Evolutionary conservation across 2,329 filamentous ascomycete genomes (phyloP).

Genomic region (Raffaelea deltoideospora): DNA sequence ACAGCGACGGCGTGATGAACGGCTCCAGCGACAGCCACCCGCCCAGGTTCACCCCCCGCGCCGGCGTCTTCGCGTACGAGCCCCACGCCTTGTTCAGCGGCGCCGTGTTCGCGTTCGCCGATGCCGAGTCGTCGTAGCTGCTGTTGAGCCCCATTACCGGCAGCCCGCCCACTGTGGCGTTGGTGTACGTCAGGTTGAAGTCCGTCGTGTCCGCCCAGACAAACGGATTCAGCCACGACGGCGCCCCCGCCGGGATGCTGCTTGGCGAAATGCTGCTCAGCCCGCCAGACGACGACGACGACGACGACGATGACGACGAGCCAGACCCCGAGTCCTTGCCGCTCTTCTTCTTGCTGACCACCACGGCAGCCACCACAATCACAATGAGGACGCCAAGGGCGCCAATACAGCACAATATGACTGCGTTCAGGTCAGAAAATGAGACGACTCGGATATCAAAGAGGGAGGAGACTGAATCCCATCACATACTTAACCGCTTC

Average conservation of each 20-base stretch:
- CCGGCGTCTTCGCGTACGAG: slow-evolving; percentile 61
- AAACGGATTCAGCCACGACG: slow-evolving; percentile 76
- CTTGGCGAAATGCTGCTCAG: slow-evolving; percentile 37
- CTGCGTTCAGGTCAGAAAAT: too few relatives aligned
- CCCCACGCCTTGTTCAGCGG: slow-evolving; percentile 62
- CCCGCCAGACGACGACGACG: slow-evolving; percentile 22
- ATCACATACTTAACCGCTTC: background rate
- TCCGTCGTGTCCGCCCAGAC: slow-evolving; percentile 80
- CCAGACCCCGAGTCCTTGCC: slow-evolving; percentile 8
- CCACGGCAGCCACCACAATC: slow-evolving; percentile 51
- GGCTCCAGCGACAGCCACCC: slow-evolving; percentile 92
- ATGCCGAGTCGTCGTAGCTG: slow-evolving; percentile 69
- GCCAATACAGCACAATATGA: slow-evolving; percentile 36
- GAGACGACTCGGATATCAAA: too few relatives aligned
- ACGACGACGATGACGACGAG: slow-evolving; percentile 13
- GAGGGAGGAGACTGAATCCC: too few relatives aligned
- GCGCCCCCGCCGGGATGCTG: slow-evolving; percentile 46
- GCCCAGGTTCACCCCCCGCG: slow-evolving; percentile 81
- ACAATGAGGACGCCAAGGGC: slow-evolving; percentile 48
- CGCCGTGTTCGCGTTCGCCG: slow-evolving; percentile 67
- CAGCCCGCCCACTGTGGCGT: slow-evolving; percentile 69
- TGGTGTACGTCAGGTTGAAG: slow-evolving; percentile 91
- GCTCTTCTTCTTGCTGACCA: slow-evolving; percentile 43
- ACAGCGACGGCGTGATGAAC: slow-evolving; percentile 88
- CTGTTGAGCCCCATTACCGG: slow-evolving; percentile 79